Evolutionary conservation across 192 early-diverging fungal genomes (phyloP).

Genomic region (Entomortierella parvispora): DNA sequence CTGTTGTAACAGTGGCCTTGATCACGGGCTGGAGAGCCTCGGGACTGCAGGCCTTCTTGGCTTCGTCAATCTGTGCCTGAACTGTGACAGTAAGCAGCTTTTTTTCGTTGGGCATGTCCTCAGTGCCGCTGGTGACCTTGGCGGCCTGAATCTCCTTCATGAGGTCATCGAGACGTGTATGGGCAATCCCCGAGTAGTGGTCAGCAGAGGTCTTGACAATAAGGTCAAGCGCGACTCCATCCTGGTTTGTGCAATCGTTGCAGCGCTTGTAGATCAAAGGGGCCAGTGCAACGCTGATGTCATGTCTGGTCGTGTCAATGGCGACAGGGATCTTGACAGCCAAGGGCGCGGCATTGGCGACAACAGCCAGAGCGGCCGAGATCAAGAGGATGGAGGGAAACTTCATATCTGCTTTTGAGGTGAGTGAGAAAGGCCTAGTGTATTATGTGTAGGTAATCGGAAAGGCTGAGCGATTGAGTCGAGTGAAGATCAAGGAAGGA

Average conservation of each 20-base stretch:
- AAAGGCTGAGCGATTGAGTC: too few relatives aligned
- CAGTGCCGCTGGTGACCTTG: conserved; percentile 17
- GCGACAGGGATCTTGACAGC: too few relatives aligned
- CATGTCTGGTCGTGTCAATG: too few relatives aligned
- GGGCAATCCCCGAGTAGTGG: conserved; percentile 7
- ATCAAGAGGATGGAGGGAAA: conserved; percentile 21
- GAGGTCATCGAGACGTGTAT: conserved; percentile 10
- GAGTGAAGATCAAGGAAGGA: too few relatives aligned
- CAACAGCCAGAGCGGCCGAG: conserved; percentile 21
- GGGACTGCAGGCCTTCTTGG: conserved; percentile 21
- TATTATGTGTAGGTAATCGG: too few relatives aligned
- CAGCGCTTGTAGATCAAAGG: too few relatives aligned
- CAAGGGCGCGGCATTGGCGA: neutral
- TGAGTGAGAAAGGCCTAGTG: too few relatives aligned
- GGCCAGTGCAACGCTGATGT: too few relatives aligned
- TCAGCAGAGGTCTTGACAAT: conserved; percentile 14
- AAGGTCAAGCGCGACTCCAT: too few relatives aligned
- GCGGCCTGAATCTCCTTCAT: conserved; percentile 2
- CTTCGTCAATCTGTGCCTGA: conserved; percentile 23
- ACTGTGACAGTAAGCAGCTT: conserved; percentile 1
- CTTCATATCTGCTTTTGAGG: conserved; percentile 16
- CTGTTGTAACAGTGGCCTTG: conserved; percentile 5
- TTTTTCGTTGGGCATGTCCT: conserved; percentile 25
- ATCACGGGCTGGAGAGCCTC: conserved; percentile 17
- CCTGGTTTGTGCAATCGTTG: too few relatives aligned